Percentiles rank a stretch among this genome's conserved stretches.
These are phyloP conservation scores for Globisporangium nunn DNA, from an alignment of 352 stramenopile genomes.

Conservation along the genomic window DNA sequence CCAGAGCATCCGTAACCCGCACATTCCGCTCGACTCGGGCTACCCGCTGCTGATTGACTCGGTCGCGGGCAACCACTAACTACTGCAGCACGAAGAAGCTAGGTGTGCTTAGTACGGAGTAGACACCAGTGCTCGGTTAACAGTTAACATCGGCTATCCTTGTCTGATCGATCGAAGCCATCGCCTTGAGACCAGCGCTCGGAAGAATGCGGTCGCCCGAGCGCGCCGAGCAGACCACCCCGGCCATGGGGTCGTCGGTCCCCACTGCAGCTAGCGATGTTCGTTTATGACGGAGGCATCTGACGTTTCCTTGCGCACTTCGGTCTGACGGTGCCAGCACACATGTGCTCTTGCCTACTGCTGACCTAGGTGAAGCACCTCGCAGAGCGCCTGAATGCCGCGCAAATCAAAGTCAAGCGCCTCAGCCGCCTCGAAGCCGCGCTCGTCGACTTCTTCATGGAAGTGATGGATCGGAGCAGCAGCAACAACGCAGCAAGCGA, in stretches of 20 bases:
- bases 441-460: slow-evolving; percentile 68
- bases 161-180: too few relatives aligned
- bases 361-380: slow-evolving; percentile 43
- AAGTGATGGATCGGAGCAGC: slow-evolving; percentile 42
- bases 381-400: slow-evolving; percentile 47
- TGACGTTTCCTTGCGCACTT: not conserved
- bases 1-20: slow-evolving; percentile 84
- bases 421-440: slow-evolving; percentile 53
- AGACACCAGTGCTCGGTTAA: too few relatives aligned
- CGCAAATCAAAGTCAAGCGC: slow-evolving; percentile 60
- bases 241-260: not conserved
- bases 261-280: not conserved
- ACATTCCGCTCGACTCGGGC: slow-evolving; percentile 90
- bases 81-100: too few relatives aligned
- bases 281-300: not conserved
- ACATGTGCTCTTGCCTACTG: not conserved
- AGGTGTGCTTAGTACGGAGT: too few relatives aligned
- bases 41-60: slow-evolving; percentile 95
- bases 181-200: not conserved
- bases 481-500: not conserved
- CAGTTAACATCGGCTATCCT: too few relatives aligned
- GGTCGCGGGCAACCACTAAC: slow-evolving; percentile 78
- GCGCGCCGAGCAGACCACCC: not conserved
- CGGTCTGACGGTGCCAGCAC: not conserved
- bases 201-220: not conserved